Base-by-base conservation (phyloP, 2,329 filamentous ascomycete genomes). In the Talaromyces sp. region DNA sequence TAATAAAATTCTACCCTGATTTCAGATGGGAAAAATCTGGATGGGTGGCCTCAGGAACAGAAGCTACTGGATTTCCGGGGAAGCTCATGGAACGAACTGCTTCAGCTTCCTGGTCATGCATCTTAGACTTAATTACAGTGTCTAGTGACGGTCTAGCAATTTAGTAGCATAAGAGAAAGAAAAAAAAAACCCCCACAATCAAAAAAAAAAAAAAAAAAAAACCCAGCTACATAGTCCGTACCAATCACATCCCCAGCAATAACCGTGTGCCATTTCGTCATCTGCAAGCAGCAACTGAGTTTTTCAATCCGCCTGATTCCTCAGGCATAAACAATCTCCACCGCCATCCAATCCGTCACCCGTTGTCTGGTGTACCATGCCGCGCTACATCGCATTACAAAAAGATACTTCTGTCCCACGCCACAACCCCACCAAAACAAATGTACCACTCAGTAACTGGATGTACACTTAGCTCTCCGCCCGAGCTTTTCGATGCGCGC, bases 401-500 rank as follows among this genome's bases (percentile, higher is more conserved):
- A 13, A 6, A 14, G 47, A 16, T 56, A 61, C 58, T 48, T 57
- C 24, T 10, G 9, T 3, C 27, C 33, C 14, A n/a, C 20, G 10
- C 29, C 3, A 8, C 2, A 43, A 6, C 30, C 29, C 35, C 51
- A 57, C 49, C 30, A 29, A 36, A 49, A 44, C 20, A 27, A 35
- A 49, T 14, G 47, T 49, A 49, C 10, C 9, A 0, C 20, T 5
- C 19, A 19, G 47, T 49, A 19, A 71, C 37, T 41, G 4, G 16
- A 50, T 27, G 58, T 61, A 55, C 45, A 47, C 30, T 6, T 32
- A 60, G 53, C 56, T 57, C 49, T 51, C 53, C 52, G 32, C 47
- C 47, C 42, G 24, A 22, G 27, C 24, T 40, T 52, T 50, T 43
- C 49, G 39, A 52, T 54, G 55, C 42, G 51, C 52, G 56, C 55